Evolutionary conservation across 2,329 filamentous ascomycete genomes (phyloP).

Genomic region (Waltergamsia citrina): DNA sequence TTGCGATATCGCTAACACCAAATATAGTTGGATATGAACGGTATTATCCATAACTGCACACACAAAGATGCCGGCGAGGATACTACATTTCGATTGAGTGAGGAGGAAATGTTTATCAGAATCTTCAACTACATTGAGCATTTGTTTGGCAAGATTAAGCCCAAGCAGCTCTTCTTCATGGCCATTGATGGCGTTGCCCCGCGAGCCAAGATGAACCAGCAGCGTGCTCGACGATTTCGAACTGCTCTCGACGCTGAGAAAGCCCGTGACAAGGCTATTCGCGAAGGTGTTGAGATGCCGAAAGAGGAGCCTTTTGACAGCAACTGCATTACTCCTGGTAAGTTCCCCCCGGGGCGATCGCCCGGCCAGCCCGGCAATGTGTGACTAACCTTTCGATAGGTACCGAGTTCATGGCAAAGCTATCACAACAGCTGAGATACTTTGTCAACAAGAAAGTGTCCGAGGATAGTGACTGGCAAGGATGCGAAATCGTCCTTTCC

Average conservation of each 20-base stretch:
- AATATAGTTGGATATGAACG: conserved; percentile 83
- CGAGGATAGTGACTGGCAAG: conserved; percentile 95
- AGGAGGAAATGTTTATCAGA: conserved; percentile 99
- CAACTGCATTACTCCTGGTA: conserved; percentile 94
- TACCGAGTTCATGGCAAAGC: conserved; percentile 95
- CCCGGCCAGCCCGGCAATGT: too few relatives aligned
- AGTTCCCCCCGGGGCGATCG: too few relatives aligned
- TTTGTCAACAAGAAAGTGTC: conserved; percentile 99
- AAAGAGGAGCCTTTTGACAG: conserved; percentile 96
- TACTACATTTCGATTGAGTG: conserved; percentile 82
- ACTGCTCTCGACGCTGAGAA: conserved; percentile 86
- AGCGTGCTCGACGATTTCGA: conserved; percentile 87
- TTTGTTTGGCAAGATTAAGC: conserved; percentile 96
- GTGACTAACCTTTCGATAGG: too few relatives aligned
- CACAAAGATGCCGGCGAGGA: conserved; percentile 87
- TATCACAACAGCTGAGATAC: conserved; percentile 90
- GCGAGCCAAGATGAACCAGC: conserved; percentile 99
- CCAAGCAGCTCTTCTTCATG: conserved; percentile 98
- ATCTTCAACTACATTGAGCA: conserved; percentile 99
- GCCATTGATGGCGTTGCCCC: conserved; percentile 96
- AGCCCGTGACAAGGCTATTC: conserved; percentile 85
- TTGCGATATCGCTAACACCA: conserved; percentile 11
- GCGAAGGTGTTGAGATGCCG: conserved; percentile 83
- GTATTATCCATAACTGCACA: conserved; percentile 98
- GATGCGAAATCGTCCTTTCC: conserved; percentile 89